These are phyloP conservation scores for Gymnopus androsaceus DNA, from an alignment of 1,284 basidiomycete species.

Conservation along the genomic window DNA sequence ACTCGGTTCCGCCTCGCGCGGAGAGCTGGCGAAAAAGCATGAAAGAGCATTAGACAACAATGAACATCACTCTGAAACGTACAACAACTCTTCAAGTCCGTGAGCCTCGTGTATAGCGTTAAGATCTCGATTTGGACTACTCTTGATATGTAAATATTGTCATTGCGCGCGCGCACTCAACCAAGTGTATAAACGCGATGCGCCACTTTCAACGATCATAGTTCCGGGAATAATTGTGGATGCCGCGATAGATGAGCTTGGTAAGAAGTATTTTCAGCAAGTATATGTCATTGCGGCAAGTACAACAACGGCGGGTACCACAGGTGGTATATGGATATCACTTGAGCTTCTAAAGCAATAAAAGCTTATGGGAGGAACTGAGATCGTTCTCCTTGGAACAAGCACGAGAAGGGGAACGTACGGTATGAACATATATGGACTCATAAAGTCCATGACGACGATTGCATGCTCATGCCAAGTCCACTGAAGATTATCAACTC, in stretches of 20 bases:
- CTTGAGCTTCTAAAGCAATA: too few relatives aligned
- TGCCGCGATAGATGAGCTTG: not conserved
- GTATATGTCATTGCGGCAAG: too few relatives aligned
- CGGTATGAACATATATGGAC: not conserved
- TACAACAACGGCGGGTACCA: too few relatives aligned
- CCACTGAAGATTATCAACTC: not conserved
- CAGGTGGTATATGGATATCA: too few relatives aligned
- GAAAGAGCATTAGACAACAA: not conserved
- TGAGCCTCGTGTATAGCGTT: slow-evolving; percentile 6
- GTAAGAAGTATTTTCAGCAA: too few relatives aligned
- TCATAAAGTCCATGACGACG: not conserved
- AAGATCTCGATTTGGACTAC: not conserved
- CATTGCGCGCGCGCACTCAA: not conserved
- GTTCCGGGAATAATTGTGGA: not conserved
- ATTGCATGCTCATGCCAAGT: not conserved
- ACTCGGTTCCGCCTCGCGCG: slow-evolving; percentile 6
- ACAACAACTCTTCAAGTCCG: not conserved
- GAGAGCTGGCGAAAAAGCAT: not conserved
- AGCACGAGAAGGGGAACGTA: not conserved
- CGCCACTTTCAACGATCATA: slow-evolving; percentile 2
- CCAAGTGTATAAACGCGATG: not conserved
- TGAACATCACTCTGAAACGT: not conserved
- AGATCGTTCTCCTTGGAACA: not conserved
- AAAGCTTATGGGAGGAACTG: not conserved
- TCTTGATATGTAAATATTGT: not conserved